Evolutionary conservation across 192 early-diverging fungal species (phyloP), one percentile per base, ranked within the genome.

Genomic region (Geranomyces michiganensis): DNA sequence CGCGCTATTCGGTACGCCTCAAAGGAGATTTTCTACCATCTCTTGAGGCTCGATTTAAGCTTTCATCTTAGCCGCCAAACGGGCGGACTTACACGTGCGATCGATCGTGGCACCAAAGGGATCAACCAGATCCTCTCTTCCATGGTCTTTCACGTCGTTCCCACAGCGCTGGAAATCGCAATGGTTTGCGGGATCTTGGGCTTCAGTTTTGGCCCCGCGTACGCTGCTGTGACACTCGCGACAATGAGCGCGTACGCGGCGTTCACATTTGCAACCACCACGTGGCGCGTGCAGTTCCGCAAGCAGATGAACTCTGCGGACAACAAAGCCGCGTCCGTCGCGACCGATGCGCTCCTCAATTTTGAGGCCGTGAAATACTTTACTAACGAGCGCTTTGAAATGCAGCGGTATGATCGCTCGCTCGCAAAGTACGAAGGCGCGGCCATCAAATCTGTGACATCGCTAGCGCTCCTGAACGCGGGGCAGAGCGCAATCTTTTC

Each of bases 331-430:
- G 96, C 97, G 0, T 90, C 93, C 8, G 88, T 90, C 5, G 94
- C 96, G 7, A 94, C 97, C 0, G 97, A 99, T 73, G 95, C 96
- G 29, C 82, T 99, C 46, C 88, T 99, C 65, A 99, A 99, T 69
- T 96, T 93, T 76, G 97, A 99, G 79, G 91, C 96, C 10, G 97
- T 99, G 62, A 98, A 99, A 81, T 89, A 92, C 74, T 96, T 98
- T 77, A 94, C 91, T 70, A 97, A 96, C 71, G 97, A 98, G 79
- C 83, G 84, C 30, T 92, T 92, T 74, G 96, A 99, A 81, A 80
- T 90, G n/a, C 72, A 85, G 27, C 88, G 92, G 72, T 99, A 99
- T 71, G 93, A 97, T 66, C 84, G 83, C 15, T 90, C 95, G 12
- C 81, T 99, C 30, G 77, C 78, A 27, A 92, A 96, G 72, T 99